Conservation (phyloP, 2,329 filamentous ascomycete genomes). For the Xylariaceae sp. region DNA sequence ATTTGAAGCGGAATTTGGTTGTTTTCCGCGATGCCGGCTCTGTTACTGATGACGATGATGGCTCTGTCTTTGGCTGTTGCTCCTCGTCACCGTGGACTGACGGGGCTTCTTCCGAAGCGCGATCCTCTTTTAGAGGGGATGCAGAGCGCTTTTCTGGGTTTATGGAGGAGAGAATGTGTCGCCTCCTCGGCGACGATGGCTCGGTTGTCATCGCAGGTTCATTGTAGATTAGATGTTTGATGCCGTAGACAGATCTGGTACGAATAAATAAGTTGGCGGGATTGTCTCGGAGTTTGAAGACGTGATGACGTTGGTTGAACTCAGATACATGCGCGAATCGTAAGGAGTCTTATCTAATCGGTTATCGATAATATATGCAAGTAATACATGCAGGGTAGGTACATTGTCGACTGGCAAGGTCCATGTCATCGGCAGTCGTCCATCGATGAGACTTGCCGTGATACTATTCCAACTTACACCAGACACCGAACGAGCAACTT, state of each 20-base stretch:
- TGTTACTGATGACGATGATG: slow-evolving; percentile 8
- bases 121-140: slow-evolving; percentile 19
- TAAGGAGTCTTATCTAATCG: slow-evolving; percentile 16
- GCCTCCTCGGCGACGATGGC: slow-evolving; percentile 31
- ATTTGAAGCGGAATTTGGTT: slow-evolving; percentile 41
- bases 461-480: too few relatives aligned
- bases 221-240: slow-evolving; percentile 15
- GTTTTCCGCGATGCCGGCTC: slow-evolving; percentile 20
- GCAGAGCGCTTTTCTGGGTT: slow-evolving; percentile 26
- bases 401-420: too few relatives aligned
- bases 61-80: slow-evolving; percentile 2
- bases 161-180: slow-evolving; percentile 33
- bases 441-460: too few relatives aligned
- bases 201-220: slow-evolving; percentile 28
- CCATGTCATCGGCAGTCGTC: too few relatives aligned
- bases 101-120: slow-evolving; percentile 7
- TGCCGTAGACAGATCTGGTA: not conserved
- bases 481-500: not conserved
- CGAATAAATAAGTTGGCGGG: not conserved
- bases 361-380: slow-evolving; percentile 6
- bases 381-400: too few relatives aligned
- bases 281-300: not conserved
- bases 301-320: slow-evolving; percentile 16
- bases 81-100: slow-evolving; percentile 18
- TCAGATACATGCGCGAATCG: not conserved